Conservation (phyloP, 768 basidiomycete species). For the Mycena capillaripes region DNA sequence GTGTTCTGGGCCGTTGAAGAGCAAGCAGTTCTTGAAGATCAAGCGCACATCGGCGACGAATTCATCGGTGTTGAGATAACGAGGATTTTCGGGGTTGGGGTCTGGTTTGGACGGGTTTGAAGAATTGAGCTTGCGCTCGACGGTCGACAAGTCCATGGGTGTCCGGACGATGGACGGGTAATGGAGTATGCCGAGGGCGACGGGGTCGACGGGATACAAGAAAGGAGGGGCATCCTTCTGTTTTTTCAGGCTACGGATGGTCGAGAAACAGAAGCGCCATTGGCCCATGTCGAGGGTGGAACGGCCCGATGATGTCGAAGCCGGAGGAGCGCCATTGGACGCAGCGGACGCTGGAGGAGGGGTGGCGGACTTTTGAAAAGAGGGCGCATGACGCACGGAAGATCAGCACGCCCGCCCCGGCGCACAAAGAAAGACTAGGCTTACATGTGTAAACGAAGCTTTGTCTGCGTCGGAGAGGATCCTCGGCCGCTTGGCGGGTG, state of each 20-base stretch:
- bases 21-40: conserved; percentile 89
- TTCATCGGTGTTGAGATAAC: conserved; percentile 83
- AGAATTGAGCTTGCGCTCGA: conserved; percentile 87
- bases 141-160: conserved; percentile 95
- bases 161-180: conserved; percentile 88
- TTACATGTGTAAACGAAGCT: conserved; percentile 81
- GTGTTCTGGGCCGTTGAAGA: conserved; percentile 96
- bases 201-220: conserved; percentile 88
- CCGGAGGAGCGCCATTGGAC: conserved; percentile 50
- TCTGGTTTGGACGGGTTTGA: conserved; percentile 88
- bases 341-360: conserved; percentile 76
- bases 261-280: conserved; percentile 83
- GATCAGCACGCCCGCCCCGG: conserved; percentile 70
- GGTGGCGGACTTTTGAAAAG: conserved; percentile 75
- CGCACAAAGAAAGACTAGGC: conserved; percentile 62
- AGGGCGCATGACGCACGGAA: conserved; percentile 46
- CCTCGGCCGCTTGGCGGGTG: conserved; percentile 87
- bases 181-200: conserved; percentile 88
- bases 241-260: conserved; percentile 88
- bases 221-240: conserved; percentile 88
- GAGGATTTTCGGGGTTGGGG: conserved; percentile 76
- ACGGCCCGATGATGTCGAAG: conserved; percentile 44
- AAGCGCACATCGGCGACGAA: conserved; percentile 89
- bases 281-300: conserved; percentile 76
- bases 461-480: conserved; percentile 83